Base-by-base conservation (phyloP, 768 basidiomycete species). In the Xerocomus spinulosus region DNA sequence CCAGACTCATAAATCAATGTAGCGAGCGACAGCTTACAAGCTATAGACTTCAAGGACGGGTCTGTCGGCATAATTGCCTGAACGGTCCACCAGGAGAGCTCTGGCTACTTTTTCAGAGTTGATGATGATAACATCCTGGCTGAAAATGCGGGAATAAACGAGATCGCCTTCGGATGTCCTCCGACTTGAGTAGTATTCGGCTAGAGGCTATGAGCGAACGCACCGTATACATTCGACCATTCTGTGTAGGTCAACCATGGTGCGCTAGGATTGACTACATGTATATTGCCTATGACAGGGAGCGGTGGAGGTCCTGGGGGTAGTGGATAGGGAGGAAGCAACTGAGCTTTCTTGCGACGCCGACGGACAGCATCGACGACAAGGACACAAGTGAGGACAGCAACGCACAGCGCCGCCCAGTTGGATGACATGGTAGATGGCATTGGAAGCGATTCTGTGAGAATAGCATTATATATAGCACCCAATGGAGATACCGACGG, bases 1-100 rank as follows among this genome's bases (percentile, higher is more conserved):
- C 38, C 1, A 18, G 33, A 36, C n/a, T 5, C 12, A 17, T 21
- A 28, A 10, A 5, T 28, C 15, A 5, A 4, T 5, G 5, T 2
- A 23, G 15, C 0, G 29, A 36, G 38, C n/a, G 26, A 29, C 8
- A 2, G 2, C 51, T 20, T 36, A 59, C 57, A 61, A 23, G 18
- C 29, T 24, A 30, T 43, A 50, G 20, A 56, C 59, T 21, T 43
- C 17, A 30, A 61, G 30, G n/a, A 25, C 18, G 7, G 56, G 53
- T 43, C 59, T 43, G 34, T 51, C 56, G 4, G 59, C 40, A 44
- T 61, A 61, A 8, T 52, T 61, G 3, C 32, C 38, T 10, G 60
- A 61, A 28, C 50, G 56, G 24, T 53, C 39, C 30, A 62, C 54
- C 9, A 59, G 33, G 17, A 56, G 48, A n/a, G 44, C 48, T 29